Evolutionary conservation across 345 rosid species (phyloP).

Genomic region (Geranium brycei): DNA sequence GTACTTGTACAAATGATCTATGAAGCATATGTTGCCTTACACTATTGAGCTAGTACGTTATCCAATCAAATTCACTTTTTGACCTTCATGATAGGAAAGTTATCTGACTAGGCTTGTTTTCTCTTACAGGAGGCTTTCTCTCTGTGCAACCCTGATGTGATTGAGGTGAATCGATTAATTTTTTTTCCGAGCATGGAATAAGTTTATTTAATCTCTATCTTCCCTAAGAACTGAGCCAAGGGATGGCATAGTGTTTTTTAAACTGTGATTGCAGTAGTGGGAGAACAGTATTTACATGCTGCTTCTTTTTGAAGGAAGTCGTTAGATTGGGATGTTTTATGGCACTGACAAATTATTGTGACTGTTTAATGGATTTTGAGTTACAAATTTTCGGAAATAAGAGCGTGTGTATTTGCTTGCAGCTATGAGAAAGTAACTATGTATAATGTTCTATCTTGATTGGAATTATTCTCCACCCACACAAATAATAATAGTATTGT

Average conservation of each 20-base stretch:
- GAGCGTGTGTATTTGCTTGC: too few relatives aligned
- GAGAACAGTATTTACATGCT: too few relatives aligned
- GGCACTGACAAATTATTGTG: too few relatives aligned
- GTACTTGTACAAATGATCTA: background rate
- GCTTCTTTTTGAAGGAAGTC: too few relatives aligned
- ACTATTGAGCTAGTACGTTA: background rate
- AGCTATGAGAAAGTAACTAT: too few relatives aligned
- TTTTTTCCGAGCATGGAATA: constrained; percentile 7
- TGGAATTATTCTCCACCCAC: background rate
- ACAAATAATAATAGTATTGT: background rate
- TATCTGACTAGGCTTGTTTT: constrained; percentile 5
- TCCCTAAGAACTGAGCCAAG: background rate
- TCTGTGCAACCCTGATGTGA: constrained; percentile 67
- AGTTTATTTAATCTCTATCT: constrained; percentile 1
- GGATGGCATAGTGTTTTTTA: background rate
- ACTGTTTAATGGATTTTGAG: too few relatives aligned
- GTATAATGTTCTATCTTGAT: too few relatives aligned
- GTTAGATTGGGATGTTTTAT: too few relatives aligned
- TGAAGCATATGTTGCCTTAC: background rate
- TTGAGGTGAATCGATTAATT: constrained; percentile 40
- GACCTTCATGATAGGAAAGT: background rate
- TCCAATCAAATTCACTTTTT: background rate
- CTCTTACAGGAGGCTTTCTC: constrained; percentile 66
- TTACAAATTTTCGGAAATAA: too few relatives aligned
- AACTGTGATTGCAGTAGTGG: too few relatives aligned